phyloP scores from a whole-genome alignment of 257 asterid species.

The Penstemon barbatus region DNA sequence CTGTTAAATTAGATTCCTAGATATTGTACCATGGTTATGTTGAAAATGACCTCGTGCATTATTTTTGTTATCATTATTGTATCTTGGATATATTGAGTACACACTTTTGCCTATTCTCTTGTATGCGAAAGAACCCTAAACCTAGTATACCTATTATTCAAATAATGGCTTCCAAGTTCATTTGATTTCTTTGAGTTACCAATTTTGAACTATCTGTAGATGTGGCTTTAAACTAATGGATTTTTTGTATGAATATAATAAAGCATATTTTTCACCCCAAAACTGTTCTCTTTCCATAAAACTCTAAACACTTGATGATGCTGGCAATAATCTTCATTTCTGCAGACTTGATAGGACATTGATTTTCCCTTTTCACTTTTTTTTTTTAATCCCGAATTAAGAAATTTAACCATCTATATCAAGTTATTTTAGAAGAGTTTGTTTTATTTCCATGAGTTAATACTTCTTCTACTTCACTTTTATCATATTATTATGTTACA shows the following conservation, averaged over 20 bases:
- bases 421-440: background rate
- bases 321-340: background rate
- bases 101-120: too few relatives aligned
- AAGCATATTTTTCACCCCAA: background rate
- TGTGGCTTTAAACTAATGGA: too few relatives aligned
- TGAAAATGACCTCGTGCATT: background rate
- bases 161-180: too few relatives aligned
- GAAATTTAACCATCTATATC: background rate
- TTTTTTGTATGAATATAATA: background rate
- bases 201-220: too few relatives aligned
- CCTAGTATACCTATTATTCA: too few relatives aligned
- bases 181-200: too few relatives aligned
- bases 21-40: background rate
- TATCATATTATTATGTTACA: slow-evolving; percentile 34
- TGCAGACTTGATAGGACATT: background rate
- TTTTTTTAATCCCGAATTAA: slow-evolving; percentile 6
- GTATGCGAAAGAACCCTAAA: too few relatives aligned
- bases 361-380: background rate
- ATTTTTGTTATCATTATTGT: background rate
- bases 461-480: slow-evolving; percentile 8
- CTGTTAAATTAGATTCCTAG: too few relatives aligned
- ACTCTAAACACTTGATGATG: background rate
- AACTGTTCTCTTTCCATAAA: background rate
- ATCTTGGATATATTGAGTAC: too few relatives aligned
- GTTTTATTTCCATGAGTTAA: background rate